These are phyloP conservation scores for Saturnispora sanitii DNA, from an alignment of 805 yeast species.

Conservation along the genomic window DNA sequence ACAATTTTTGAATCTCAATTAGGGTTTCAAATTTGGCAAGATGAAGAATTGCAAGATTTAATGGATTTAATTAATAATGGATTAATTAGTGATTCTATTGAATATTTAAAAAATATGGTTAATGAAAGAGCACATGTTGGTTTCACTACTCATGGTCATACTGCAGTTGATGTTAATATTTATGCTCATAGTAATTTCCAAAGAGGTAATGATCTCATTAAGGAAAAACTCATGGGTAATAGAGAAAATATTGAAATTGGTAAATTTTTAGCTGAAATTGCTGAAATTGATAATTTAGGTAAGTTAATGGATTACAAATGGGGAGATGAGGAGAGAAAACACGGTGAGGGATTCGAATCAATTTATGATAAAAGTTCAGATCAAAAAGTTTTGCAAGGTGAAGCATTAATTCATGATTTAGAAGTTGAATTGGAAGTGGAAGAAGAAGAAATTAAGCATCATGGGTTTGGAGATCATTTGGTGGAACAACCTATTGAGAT, in stretches of 20 bases:
- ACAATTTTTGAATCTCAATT: conserved; percentile 54
- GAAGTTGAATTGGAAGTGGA: conserved; percentile 1
- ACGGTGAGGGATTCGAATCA: too few species aligned
- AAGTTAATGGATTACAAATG: conserved; percentile 2
- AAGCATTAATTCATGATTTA: background rate
- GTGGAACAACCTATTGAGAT: conserved; percentile 10
- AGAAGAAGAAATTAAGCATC: conserved; percentile 9
- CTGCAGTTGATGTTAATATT: conserved; percentile 91
- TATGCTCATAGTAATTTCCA: conserved; percentile 65
- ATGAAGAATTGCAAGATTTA: conserved; percentile 42
- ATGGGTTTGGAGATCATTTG: conserved; percentile 15
- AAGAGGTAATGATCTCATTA: conserved; percentile 30
- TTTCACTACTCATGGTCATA: conserved; percentile 96
- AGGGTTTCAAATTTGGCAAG: conserved; percentile 51
- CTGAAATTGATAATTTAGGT: conserved; percentile 4
- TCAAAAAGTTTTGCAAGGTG: too few species aligned
- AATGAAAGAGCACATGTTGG: conserved; percentile 82
- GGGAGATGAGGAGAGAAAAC: background rate
- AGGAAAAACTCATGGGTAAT: conserved; percentile 56
- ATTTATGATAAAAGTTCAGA: too few species aligned
- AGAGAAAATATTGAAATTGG: conserved; percentile 87
- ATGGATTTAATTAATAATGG: conserved; percentile 27
- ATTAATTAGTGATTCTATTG: conserved; percentile 20
- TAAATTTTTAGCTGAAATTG: conserved; percentile 45
- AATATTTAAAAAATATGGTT: conserved; percentile 57